Evolutionary conservation across 805 yeast genomes (phyloP).

Genomic region (Kodamaea jinghongensis): DNA sequence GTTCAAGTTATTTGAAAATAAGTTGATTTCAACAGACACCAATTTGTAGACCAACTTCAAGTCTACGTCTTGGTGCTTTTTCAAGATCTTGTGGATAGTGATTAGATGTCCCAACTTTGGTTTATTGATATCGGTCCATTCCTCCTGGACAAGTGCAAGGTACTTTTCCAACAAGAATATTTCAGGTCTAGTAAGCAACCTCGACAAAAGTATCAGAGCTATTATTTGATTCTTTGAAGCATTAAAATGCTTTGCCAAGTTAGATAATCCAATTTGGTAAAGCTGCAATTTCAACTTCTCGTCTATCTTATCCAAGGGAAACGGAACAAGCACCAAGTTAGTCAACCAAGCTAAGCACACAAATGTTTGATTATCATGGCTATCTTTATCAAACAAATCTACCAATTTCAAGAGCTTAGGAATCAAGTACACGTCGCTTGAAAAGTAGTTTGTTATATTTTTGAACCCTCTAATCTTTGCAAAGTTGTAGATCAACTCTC

Average conservation of each 20-base stretch:
- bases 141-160: conserved; percentile 13
- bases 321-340: conserved; percentile 71
- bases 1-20: conserved; percentile 15
- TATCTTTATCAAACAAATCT: conserved; percentile 12
- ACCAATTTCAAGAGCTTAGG: conserved; percentile 18
- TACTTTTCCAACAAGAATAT: conserved; percentile 20
- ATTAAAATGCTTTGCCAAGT: conserved; percentile 28
- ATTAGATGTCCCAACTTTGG: conserved; percentile 39
- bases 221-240: conserved; percentile 61
- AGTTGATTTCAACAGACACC: conserved; percentile 15
- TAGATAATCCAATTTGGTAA: conserved; percentile 29
- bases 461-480: conserved; percentile 68
- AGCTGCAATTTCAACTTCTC: conserved; percentile 32
- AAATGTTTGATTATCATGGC: conserved; percentile 26
- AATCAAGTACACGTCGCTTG: conserved; percentile 56
- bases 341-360: conserved; percentile 69
- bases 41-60: conserved; percentile 14
- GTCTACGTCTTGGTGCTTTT: conserved; percentile 17
- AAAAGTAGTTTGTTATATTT: conserved; percentile 53
- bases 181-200: conserved; percentile 54
- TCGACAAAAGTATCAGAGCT: conserved; percentile 49
- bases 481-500: conserved; percentile 52
- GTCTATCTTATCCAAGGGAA: conserved; percentile 47
- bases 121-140: conserved; percentile 17
- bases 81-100: conserved; percentile 38